A percentile compares a stretch with the other conserved stretches of the same genome.
phyloP scores from a whole-genome alignment of 2,329 filamentous ascomycete species.

The Parasarocladium wereldwijsianum region DNA sequence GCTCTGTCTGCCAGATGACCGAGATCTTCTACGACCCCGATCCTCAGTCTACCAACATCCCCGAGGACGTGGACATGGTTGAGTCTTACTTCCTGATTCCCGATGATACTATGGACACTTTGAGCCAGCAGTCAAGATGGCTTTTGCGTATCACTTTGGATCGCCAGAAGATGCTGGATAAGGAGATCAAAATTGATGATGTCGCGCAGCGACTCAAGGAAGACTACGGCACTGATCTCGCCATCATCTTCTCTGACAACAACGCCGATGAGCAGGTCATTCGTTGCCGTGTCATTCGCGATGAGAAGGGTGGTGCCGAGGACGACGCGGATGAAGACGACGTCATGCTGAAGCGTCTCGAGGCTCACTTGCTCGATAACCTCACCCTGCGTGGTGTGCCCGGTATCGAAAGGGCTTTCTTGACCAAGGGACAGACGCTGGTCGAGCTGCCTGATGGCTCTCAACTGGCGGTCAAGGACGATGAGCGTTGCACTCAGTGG shows the following conservation, averaged over 20 bases:
- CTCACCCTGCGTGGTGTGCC: slow-evolving; percentile 81
- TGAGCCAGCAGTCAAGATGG: slow-evolving; percentile 81
- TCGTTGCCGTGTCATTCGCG: slow-evolving; percentile 71
- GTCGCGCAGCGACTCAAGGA: slow-evolving; percentile 83
- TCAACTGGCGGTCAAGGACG: slow-evolving; percentile 58
- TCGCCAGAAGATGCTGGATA: slow-evolving; percentile 89
- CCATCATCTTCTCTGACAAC: slow-evolving; percentile 94
- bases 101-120: slow-evolving; percentile 49
- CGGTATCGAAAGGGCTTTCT: slow-evolving; percentile 82
- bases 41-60: slow-evolving; percentile 70
- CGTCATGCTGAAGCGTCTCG: slow-evolving; percentile 80
- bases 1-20: slow-evolving; percentile 78
- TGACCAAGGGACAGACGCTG: slow-evolving; percentile 65
- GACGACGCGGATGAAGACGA: slow-evolving; percentile 61
- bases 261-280: slow-evolving; percentile 93
- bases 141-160: slow-evolving; percentile 85
- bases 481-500: slow-evolving; percentile 75
- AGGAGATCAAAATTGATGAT: slow-evolving; percentile 79
- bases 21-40: slow-evolving; percentile 98
- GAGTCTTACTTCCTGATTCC: slow-evolving; percentile 94
- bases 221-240: slow-evolving; percentile 70
- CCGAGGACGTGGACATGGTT: slow-evolving; percentile 82
- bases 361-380: slow-evolving; percentile 81
- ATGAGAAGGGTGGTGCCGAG: slow-evolving; percentile 64
- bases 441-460: slow-evolving; percentile 55